Evolutionary conservation across 164 flowering plant genomes (phyloP).

Genomic region (Magnolia kwangsiensis): DNA sequence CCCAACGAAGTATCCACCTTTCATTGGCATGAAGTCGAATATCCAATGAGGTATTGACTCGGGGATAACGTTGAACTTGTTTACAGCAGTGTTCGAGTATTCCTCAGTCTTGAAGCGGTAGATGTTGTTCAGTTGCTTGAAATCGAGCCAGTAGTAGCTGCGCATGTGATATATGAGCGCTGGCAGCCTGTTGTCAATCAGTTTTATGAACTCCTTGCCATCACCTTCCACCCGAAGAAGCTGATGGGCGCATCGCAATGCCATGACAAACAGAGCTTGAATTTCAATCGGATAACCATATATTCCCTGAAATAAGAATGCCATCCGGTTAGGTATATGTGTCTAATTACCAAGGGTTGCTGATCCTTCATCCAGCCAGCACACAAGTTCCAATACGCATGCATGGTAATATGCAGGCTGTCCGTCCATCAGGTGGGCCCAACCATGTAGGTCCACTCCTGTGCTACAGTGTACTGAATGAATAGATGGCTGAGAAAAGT

Average conservation of each 20-base stretch:
- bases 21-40: slow-evolving; percentile 18
- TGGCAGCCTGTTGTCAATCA: slow-evolving; percentile 6
- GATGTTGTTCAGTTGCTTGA: slow-evolving; percentile 8
- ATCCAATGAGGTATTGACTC: slow-evolving; percentile 18
- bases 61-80: slow-evolving; percentile 9
- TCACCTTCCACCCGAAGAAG: slow-evolving; percentile 4
- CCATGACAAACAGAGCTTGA: slow-evolving; percentile 11
- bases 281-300: slow-evolving; percentile 16
- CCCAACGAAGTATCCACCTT: slow-evolving; percentile 12
- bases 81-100: slow-evolving; percentile 14
- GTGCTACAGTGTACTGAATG: too few species aligned
- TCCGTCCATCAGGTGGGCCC: too few species aligned
- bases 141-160: slow-evolving; percentile 11
- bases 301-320: slow-evolving; percentile 4
- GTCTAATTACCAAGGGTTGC: too few species aligned
- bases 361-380: too few species aligned
- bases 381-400: too few species aligned
- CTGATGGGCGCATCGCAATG: slow-evolving; percentile 7
- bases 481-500: too few species aligned
- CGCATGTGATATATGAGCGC: slow-evolving; percentile 9
- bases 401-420: too few species aligned
- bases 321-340: too few species aligned
- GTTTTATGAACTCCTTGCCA: slow-evolving; percentile 5
- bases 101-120: slow-evolving; percentile 21
- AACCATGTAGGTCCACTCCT: too few species aligned